These are phyloP conservation scores for Sphaerosporella brunnea DNA, from an alignment of 495 filamentous ascomycete genomes.

Conservation along the genomic window DNA sequence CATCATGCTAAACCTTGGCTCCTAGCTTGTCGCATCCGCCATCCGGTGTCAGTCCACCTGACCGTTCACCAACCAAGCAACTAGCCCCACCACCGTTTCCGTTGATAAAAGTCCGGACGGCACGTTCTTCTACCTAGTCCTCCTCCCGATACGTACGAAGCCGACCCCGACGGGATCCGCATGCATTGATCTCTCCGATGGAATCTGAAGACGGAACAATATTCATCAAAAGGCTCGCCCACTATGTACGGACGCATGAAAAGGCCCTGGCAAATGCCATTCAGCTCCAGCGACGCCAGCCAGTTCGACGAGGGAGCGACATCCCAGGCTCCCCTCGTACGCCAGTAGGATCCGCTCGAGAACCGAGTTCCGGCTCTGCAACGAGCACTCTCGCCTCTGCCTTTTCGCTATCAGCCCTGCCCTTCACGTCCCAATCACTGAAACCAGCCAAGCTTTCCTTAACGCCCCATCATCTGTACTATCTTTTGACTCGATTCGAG, in stretches of 20 bases:
- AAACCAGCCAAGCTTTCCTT: conserved; percentile 83
- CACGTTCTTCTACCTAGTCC: not conserved
- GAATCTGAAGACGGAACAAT: conserved; percentile 76
- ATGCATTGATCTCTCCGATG: conserved; percentile 35
- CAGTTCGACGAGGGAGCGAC: conserved; percentile 27
- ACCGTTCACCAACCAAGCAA: not conserved
- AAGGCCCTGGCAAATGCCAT: conserved; percentile 92
- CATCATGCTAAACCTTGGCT: conserved; percentile 9
- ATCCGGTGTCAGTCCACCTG: not conserved
- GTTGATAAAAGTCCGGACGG: not conserved
- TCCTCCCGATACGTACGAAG: not conserved
- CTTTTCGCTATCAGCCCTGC: conserved; percentile 66
- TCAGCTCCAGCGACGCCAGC: conserved; percentile 52
- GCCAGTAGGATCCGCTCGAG: conserved; percentile 32
- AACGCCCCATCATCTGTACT: conserved; percentile 96
- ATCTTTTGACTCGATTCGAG: conserved; percentile 83
- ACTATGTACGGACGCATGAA: conserved; percentile 91
- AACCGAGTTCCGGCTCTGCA: conserved; percentile 43
- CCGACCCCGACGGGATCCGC: conserved; percentile 5
- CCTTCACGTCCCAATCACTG: conserved; percentile 62
- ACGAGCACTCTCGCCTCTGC: conserved; percentile 60
- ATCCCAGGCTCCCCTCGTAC: conserved; percentile 33
- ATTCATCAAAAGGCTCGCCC: conserved; percentile 87
- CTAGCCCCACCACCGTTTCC: not conserved
- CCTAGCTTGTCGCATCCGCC: conserved; percentile 4